These are phyloP conservation scores for Verticillium nubilum DNA, from an alignment of 2,329 filamentous ascomycete genomes.

Conservation along the genomic window DNA sequence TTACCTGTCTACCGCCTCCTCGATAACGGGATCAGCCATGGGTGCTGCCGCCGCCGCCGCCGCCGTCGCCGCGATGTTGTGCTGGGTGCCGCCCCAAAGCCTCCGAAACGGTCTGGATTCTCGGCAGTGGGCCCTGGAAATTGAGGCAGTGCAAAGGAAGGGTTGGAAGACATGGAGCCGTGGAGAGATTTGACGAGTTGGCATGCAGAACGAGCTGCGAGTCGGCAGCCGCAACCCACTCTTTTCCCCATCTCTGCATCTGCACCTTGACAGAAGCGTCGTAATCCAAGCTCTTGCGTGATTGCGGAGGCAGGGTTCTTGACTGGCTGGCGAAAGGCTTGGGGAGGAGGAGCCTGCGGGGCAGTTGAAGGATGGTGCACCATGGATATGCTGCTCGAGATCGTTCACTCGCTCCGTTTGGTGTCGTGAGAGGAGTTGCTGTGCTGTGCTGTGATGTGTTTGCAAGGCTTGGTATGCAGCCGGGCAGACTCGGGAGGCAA, in stretches of 20 bases:
- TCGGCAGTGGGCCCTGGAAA: conserved; percentile 1
- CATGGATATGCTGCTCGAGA: not conserved
- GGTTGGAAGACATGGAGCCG: not conserved
- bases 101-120: not conserved
- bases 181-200: not conserved
- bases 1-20: not conserved
- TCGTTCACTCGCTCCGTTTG: not conserved
- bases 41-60: not conserved
- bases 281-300: conserved; percentile 2
- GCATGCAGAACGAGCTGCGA: not conserved
- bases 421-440: not conserved
- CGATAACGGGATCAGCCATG: not conserved
- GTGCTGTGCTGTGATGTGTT: not conserved
- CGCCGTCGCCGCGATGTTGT: not conserved
- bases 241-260: not conserved
- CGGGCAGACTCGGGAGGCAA: not conserved
- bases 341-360: not conserved
- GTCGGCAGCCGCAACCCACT: not conserved
- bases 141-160: conserved; percentile 2
- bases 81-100: not conserved
- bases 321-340: not conserved
- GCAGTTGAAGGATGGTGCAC: not conserved
- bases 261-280: conserved; percentile 2
- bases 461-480: not conserved
- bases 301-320: conserved; percentile 3